These are phyloP conservation scores for Neocatenulostroma microsporum DNA, from an alignment of 2,329 filamentous ascomycete species.

Conservation along the genomic window DNA sequence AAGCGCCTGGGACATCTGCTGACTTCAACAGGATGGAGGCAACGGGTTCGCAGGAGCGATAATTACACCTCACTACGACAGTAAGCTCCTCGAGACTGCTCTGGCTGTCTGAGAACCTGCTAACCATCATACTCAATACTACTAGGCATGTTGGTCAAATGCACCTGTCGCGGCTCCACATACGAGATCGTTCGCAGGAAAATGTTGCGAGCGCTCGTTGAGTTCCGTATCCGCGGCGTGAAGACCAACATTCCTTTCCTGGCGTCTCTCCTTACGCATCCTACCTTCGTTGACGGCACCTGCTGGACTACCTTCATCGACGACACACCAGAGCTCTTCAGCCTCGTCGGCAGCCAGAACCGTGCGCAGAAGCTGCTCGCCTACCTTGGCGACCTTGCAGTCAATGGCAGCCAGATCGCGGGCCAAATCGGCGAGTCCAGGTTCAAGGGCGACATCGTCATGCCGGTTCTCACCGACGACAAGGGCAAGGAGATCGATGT, in stretches of 20 bases:
- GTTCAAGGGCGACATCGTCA: constrained; percentile 87
- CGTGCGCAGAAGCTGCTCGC: constrained; percentile 93
- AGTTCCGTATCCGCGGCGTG: constrained; percentile 96
- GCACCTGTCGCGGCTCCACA: constrained; percentile 84
- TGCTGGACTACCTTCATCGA: constrained; percentile 99
- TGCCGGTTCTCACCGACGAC: constrained; percentile 64
- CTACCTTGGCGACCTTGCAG: constrained; percentile 90
- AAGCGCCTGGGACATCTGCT: too few species aligned
- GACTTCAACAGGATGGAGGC: constrained; percentile 54
- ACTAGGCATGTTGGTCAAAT: constrained; percentile 88
- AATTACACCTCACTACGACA: constrained; percentile 62
- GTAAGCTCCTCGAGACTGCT: too few species aligned
- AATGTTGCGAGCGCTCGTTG: constrained; percentile 85
- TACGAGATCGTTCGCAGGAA: constrained; percentile 94
- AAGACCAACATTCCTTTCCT: constrained; percentile 99
- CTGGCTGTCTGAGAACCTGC: too few species aligned
- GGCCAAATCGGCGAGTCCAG: constrained; percentile 97
- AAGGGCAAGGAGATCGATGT: constrained; percentile 66
- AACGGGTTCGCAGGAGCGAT: constrained; percentile 93
- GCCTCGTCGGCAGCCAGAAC: constrained; percentile 92
- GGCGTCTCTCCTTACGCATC: constrained; percentile 84
- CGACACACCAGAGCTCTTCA: constrained; percentile 88
- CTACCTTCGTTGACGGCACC: constrained; percentile 82
- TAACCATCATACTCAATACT: too few species aligned
- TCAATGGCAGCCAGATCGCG: constrained; percentile 98